Evolutionary conservation across 2,329 filamentous ascomycete species (phyloP), one percentile per base, ranked within the genome.

Genomic region (Sordariomycetes sp.): DNA sequence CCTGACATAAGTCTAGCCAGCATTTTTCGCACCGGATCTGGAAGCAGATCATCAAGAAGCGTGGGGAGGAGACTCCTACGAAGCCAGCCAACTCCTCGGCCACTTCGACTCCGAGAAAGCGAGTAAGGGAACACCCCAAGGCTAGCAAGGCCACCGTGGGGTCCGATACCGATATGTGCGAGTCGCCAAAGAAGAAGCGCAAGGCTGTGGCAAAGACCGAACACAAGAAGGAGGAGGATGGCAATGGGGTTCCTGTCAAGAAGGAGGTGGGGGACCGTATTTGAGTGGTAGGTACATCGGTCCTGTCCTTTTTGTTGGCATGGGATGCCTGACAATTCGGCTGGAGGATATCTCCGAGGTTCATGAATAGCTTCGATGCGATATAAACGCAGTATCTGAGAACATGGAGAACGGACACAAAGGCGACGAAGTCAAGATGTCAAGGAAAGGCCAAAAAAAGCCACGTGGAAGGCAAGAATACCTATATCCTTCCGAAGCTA

Each of bases 21-120:
- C 70, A 70, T 53, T 73, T 70, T 61, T 65, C 64, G 61, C 74
- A 74, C 61, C 60, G 61, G 22, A 68, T 74, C 60, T 62, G 72
- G 60, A 68, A 65, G 42, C 64, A 69, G 7, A 71, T 70, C 62
- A 68, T 65, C 45, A 55, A 54, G 65, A 56, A 64, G 62, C 42
- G 57, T 59, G 20, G 58, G 52, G 4, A 36, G 1, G 36, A 12
- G 17, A 15, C 10, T 28, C 10, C 54, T 25, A 39, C 20, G 17
- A 52, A 15, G 22, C 22, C 58, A 32, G 57, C 59, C 22, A 58
- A 55, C 22, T 15, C 54, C 45, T 17, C 58, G 1, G 7, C 53
- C 15, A 28, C 56, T 22, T 5, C 20, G n/a, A 24, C n/a, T 20
- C 45, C 45, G 45, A 50, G 24, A 20, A 50, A 50, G 45, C 45